These are phyloP conservation scores for Astrocystis sublimbata DNA, from an alignment of 495 filamentous ascomycete species.

Conservation along the genomic window DNA sequence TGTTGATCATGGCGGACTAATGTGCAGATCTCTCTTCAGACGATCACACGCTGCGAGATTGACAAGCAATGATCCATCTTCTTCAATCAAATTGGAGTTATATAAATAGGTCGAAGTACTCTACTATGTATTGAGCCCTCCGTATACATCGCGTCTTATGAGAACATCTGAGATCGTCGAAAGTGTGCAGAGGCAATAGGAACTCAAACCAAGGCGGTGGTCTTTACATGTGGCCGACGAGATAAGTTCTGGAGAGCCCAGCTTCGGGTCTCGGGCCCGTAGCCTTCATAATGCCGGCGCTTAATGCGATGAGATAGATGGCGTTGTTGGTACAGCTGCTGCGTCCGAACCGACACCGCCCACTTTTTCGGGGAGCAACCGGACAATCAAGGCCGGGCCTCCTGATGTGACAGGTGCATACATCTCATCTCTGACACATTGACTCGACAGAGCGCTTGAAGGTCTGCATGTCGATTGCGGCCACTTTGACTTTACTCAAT, in stretches of 20 bases:
- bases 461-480: neutral
- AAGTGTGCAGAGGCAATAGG: too few species aligned
- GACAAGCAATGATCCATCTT: too few species aligned
- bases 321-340: neutral
- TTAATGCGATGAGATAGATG: neutral
- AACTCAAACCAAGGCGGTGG: too few species aligned
- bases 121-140: too few species aligned
- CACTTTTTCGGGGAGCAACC: neutral
- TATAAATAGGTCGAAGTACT: too few species aligned
- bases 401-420: slow-evolving; percentile 5
- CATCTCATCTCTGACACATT: neutral
- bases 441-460: neutral
- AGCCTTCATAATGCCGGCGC: neutral
- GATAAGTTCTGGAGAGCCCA: neutral
- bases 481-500: neutral
- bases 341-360: neutral
- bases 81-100: too few species aligned
- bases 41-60: too few species aligned
- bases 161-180: too few species aligned
- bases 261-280: neutral
- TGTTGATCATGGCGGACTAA: neutral
- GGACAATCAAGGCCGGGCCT: slow-evolving; percentile 3
- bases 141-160: too few species aligned
- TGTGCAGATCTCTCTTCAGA: too few species aligned
- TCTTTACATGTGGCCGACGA: too few species aligned